These are phyloP conservation scores for Beauveria sp. DNA, from an alignment of 2,329 filamentous ascomycete species.

Conservation along the genomic window DNA sequence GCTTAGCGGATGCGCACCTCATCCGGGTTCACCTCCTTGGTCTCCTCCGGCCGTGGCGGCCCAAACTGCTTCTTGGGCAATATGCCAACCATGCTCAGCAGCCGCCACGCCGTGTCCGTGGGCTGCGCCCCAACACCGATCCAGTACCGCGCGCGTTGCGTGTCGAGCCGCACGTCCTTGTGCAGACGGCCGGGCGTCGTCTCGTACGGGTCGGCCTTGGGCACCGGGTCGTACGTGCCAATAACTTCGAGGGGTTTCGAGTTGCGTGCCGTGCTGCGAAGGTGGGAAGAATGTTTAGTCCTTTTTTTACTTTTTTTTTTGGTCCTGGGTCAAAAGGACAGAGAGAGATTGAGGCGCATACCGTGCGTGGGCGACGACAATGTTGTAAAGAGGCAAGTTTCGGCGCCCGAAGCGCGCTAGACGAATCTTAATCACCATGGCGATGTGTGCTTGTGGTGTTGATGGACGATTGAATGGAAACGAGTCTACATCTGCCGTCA, in stretches of 20 bases:
- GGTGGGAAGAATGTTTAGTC: neutral
- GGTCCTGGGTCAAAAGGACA: too few species aligned
- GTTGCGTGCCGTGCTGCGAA: slow-evolving; percentile 69
- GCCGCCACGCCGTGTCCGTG: slow-evolving; percentile 78
- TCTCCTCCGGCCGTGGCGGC: slow-evolving; percentile 16
- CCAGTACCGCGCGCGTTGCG: slow-evolving; percentile 82
- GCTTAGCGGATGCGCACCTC: slow-evolving; percentile 23
- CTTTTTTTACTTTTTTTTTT: neutral
- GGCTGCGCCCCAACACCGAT: slow-evolving; percentile 94
- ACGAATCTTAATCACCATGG: slow-evolving; percentile 89
- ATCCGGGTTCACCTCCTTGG: slow-evolving; percentile 16
- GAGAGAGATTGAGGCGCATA: slow-evolving; percentile 32
- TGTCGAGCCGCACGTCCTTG: slow-evolving; percentile 89
- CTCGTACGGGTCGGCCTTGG: slow-evolving; percentile 53
- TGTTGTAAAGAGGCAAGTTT: slow-evolving; percentile 93
- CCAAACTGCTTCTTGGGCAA: slow-evolving; percentile 32
- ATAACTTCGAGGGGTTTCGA: slow-evolving; percentile 90
- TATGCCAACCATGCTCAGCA: slow-evolving; percentile 67
- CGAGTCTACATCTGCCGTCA: neutral
- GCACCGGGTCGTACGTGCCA: slow-evolving; percentile 65
- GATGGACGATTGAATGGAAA: neutral
- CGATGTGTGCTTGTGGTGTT: slow-evolving; percentile 17
- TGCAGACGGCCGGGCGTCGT: slow-evolving; percentile 57
- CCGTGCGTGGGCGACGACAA: slow-evolving; percentile 89
- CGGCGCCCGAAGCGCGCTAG: slow-evolving; percentile 87